A percentile compares a stretch with the other conserved stretches of the same genome.
Evolutionary conservation across 1,139 yeast species (phyloP).

Genomic region (Magnusiomyces paraingens): DNA sequence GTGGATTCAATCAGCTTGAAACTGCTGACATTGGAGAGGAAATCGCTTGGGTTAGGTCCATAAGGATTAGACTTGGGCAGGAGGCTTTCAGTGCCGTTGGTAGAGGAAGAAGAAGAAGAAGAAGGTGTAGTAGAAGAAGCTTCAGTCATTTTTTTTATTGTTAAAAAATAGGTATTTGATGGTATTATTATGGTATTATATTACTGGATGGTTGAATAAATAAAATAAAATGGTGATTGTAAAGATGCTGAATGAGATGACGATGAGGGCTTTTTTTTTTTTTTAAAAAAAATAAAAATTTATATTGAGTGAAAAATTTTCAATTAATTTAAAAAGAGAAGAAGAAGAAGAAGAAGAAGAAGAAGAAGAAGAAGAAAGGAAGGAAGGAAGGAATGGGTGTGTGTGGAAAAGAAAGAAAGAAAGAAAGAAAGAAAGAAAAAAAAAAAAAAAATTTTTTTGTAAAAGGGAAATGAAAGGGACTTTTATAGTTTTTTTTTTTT

Average conservation of each 20-base stretch:
- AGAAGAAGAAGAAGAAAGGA: constrained; percentile 1
- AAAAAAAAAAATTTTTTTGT: too few relatives aligned
- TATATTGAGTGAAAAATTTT: too few relatives aligned
- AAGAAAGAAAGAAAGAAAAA: too few relatives aligned
- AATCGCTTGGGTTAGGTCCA: constrained; percentile 94
- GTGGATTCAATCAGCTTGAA: constrained; percentile 95
- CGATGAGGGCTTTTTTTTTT: too few relatives aligned
- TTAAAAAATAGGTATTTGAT: neutral
- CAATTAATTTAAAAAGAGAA: neutral
- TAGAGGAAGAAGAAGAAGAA: constrained; percentile 5
- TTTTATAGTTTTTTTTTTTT: too few relatives aligned
- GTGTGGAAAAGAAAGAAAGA: neutral
- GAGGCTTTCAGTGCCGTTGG: constrained; percentile 9
- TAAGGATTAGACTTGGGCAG: constrained; percentile 59
- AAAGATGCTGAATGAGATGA: too few relatives aligned
- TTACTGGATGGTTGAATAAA: too few relatives aligned
- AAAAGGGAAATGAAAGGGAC: too few relatives aligned
- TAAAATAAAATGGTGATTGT: too few relatives aligned
- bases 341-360: neutral
- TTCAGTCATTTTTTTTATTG: constrained; percentile 1
- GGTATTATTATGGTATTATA: too few relatives aligned
- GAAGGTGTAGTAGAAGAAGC: constrained; percentile 1
- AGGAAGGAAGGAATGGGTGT: neutral
- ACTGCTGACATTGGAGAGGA: constrained; percentile 77
- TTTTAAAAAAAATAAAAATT: neutral